Evolutionary conservation across 768 basidiomycete species (phyloP).

Genomic region (Hygrocybe coccinea): DNA sequence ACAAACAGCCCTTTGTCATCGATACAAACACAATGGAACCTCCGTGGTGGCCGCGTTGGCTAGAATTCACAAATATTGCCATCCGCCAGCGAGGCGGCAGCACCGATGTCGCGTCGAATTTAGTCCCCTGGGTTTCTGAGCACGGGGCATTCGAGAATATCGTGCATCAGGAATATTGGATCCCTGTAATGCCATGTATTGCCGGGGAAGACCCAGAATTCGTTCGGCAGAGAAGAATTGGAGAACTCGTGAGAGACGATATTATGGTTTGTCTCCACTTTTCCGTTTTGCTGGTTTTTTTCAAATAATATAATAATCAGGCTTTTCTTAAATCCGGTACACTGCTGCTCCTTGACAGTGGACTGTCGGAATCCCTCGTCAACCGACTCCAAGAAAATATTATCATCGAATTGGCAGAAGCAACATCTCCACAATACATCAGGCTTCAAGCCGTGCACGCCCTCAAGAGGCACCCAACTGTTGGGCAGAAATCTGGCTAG

Average conservation of each 20-base stretch:
- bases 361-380: constrained; percentile 50
- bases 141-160: constrained; percentile 58
- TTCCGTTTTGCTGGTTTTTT: background rate
- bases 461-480: background rate
- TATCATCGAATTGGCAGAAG: constrained; percentile 47
- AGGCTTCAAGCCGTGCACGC: constrained; percentile 2
- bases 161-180: constrained; percentile 54
- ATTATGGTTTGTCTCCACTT: constrained; percentile 39
- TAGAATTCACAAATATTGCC: constrained; percentile 51
- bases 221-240: constrained; percentile 29
- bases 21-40: constrained; percentile 39
- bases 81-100: constrained; percentile 55
- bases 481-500: background rate
- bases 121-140: constrained; percentile 50
- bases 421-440: constrained; percentile 12
- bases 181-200: constrained; percentile 56
- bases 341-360: constrained; percentile 63
- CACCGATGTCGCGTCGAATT: constrained; percentile 54
- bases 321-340: constrained; percentile 61
- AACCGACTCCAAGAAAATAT: constrained; percentile 51
- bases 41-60: constrained; percentile 62
- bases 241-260: constrained; percentile 52
- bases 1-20: constrained; percentile 42
- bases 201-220: constrained; percentile 32
- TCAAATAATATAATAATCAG: constrained; percentile 30